These are phyloP conservation scores for Yamadazyma taylorii DNA, from an alignment of 1,139 yeast genomes.

Conservation along the genomic window DNA sequence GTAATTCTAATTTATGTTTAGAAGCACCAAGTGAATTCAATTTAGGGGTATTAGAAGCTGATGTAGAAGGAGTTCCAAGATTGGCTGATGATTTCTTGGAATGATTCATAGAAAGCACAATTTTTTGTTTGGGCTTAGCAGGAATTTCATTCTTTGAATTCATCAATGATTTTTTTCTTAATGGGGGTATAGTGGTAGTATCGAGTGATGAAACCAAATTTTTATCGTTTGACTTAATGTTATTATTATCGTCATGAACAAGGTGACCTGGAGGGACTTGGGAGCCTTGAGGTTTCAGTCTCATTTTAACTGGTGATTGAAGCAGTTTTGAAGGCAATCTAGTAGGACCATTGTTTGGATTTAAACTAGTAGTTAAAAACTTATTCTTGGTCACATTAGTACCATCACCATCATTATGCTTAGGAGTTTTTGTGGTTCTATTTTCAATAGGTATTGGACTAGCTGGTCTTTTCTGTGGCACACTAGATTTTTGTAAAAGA, in stretches of 20 bases:
- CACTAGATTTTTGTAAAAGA: slow-evolving; percentile 1
- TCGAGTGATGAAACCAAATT: too few relatives aligned
- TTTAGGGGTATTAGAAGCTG: not conserved
- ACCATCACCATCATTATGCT: slow-evolving; percentile 1
- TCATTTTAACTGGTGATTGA: slow-evolving; percentile 12
- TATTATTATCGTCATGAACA: too few relatives aligned
- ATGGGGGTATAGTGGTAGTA: slow-evolving; percentile 22
- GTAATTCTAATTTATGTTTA: slow-evolving; percentile 9
- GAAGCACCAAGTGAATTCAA: slow-evolving; percentile 1
- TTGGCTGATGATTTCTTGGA: slow-evolving; percentile 10
- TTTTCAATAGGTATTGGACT: slow-evolving; percentile 19
- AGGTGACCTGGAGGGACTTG: too few relatives aligned
- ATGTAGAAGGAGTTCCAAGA: slow-evolving; percentile 1
- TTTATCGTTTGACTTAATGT: too few relatives aligned
- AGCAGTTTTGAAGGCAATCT: slow-evolving; percentile 8
- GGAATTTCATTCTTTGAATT: slow-evolving; percentile 32
- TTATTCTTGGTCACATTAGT: slow-evolving; percentile 24
- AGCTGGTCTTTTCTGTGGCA: slow-evolving; percentile 22
- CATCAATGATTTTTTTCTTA: slow-evolving; percentile 34
- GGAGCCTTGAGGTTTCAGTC: slow-evolving; percentile 3
- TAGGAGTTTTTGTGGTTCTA: slow-evolving; percentile 10
- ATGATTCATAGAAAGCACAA: slow-evolving; percentile 30
- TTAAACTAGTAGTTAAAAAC: slow-evolving; percentile 38
- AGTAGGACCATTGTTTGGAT: slow-evolving; percentile 14
- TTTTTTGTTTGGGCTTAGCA: slow-evolving; percentile 28